phyloP scores from a whole-genome alignment of 805 yeast species.

The Lipomyces yamadae region DNA sequence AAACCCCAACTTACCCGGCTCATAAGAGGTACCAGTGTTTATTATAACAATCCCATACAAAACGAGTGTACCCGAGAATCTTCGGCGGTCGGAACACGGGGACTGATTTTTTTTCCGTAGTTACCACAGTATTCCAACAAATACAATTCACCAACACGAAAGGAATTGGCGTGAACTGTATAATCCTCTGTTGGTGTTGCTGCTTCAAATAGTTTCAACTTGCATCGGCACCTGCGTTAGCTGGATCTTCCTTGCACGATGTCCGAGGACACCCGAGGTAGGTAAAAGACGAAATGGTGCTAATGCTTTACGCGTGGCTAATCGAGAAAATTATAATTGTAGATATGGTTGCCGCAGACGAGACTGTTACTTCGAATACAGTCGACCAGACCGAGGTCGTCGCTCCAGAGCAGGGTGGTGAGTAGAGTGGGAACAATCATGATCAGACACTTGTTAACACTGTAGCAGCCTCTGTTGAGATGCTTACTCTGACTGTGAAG shows the following conservation, averaged over 20 bases:
- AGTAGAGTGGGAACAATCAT: background rate
- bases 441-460: background rate
- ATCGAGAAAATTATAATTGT: background rate
- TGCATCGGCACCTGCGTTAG: background rate
- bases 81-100: no score
- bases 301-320: background rate
- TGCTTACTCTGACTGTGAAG: conserved; percentile 36
- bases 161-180: background rate
- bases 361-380: background rate
- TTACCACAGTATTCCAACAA: no score
- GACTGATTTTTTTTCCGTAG: no score
- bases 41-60: no score
- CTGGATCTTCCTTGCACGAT: background rate
- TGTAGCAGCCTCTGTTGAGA: conserved; percentile 10
- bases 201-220: background rate
- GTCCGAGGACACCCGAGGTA: background rate
- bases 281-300: background rate
- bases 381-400: background rate
- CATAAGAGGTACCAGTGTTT: no score
- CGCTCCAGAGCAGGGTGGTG: background rate
- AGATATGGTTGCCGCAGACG: background rate
- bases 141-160: background rate
- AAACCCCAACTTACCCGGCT: no score
- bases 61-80: no score
- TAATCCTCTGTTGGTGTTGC: background rate